Conservation (phyloP, 202 grass and related monocot species). For the Bolboschoenoplectus hybrid region DNA sequence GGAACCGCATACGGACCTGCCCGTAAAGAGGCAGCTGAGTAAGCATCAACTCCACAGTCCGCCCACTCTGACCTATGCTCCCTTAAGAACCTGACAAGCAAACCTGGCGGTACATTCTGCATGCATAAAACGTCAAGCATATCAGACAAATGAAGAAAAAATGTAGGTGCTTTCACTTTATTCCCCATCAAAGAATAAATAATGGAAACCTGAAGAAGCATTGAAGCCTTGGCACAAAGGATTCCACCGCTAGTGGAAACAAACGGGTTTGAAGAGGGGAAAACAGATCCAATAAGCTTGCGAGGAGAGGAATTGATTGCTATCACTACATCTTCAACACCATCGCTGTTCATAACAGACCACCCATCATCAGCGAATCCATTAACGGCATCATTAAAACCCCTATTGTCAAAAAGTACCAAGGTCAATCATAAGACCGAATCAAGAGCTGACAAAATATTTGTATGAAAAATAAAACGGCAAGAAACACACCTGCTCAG, state of each 20-base stretch:
- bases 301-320: conserved; percentile 71
- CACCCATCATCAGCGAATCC: conserved; percentile 96
- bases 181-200: conserved; percentile 9
- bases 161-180: not conserved
- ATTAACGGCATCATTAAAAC: conserved; percentile 94
- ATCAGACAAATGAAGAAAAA: conserved; percentile 1
- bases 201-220: conserved; percentile 78
- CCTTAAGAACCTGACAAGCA: conserved; percentile 86
- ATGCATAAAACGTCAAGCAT: conserved; percentile 19
- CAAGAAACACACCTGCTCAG: conserved; percentile 74
- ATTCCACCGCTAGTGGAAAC: conserved; percentile 75
- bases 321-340: conserved; percentile 77
- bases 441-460: not conserved
- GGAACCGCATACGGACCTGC: conserved; percentile 69
- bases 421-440: not conserved
- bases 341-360: conserved; percentile 73
- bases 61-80: conserved; percentile 98
- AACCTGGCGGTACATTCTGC: conserved; percentile 87
- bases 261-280: conserved; percentile 54
- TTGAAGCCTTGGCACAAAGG: conserved; percentile 93
- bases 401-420: conserved; percentile 45
- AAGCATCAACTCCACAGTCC: conserved; percentile 88
- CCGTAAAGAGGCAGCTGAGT: conserved; percentile 78
- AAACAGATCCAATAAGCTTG: conserved; percentile 66
- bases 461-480: not conserved